Conservation (phyloP, 1,139 yeast species). For the Protomyces macrosporus region DNA sequence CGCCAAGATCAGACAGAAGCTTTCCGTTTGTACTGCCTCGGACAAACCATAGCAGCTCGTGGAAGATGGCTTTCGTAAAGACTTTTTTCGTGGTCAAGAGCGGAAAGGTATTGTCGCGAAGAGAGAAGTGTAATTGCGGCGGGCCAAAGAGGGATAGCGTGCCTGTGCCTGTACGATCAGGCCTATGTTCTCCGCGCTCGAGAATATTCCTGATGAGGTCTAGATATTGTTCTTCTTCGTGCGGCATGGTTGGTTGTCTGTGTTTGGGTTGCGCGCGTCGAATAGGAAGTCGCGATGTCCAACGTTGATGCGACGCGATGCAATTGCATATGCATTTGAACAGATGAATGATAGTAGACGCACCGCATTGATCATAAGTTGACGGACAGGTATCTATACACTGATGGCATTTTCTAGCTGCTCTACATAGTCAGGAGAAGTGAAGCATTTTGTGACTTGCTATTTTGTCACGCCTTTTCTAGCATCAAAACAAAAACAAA, state of each 20-base stretch:
- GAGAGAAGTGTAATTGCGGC: slow-evolving; percentile 81
- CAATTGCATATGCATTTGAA: too few relatives aligned
- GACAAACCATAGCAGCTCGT: slow-evolving; percentile 89
- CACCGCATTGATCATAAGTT: too few relatives aligned
- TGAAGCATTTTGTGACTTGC: too few relatives aligned
- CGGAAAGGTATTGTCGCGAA: slow-evolving; percentile 71
- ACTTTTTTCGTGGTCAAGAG: slow-evolving; percentile 88
- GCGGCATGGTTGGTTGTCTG: not conserved
- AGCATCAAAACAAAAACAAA: too few relatives aligned
- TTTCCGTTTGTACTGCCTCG: slow-evolving; percentile 86
- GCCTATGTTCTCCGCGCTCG: slow-evolving; percentile 78
- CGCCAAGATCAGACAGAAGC: slow-evolving; percentile 70
- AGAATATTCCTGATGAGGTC: slow-evolving; percentile 75
- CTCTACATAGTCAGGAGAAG: too few relatives aligned
- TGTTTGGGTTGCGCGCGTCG: too few relatives aligned
- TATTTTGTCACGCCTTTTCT: too few relatives aligned
- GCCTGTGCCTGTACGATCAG: slow-evolving; percentile 97
- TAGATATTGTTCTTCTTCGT: slow-evolving; percentile 78
- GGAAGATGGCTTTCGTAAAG: slow-evolving; percentile 43
- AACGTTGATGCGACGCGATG: too few relatives aligned
- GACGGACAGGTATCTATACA: too few relatives aligned
- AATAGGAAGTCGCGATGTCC: too few relatives aligned
- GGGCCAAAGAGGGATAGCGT: slow-evolving; percentile 89
- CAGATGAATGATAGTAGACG: too few relatives aligned
- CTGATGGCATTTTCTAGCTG: too few relatives aligned